A percentile compares a stretch with the other conserved stretches of the same genome.
Conservation (phyloP, 257 asterid species). For the Jaltomata sinuosa region DNA sequence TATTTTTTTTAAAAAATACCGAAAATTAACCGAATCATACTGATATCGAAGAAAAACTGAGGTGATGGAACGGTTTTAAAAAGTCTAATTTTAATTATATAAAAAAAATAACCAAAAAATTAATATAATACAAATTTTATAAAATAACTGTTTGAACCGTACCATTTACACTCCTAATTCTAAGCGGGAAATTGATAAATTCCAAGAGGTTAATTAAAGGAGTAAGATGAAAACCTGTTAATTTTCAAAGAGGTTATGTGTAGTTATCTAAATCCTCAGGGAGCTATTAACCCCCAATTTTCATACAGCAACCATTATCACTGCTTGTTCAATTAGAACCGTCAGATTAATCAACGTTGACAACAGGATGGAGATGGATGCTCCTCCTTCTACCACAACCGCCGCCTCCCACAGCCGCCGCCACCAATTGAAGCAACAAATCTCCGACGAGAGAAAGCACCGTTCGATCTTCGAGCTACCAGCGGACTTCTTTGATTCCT, state of each 20-base stretch:
- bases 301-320: background rate
- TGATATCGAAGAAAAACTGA: too few species aligned
- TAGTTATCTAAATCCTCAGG: background rate
- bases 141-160: too few species aligned
- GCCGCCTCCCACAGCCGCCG: background rate
- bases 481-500: slow-evolving; percentile 53
- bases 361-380: slow-evolving; percentile 5
- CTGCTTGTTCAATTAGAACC: background rate
- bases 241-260: background rate
- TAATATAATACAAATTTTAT: too few species aligned
- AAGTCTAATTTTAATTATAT: too few species aligned
- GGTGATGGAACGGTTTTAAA: too few species aligned
- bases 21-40: too few species aligned
- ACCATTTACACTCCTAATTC: too few species aligned
- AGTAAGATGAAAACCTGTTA: background rate
- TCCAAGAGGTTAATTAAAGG: too few species aligned
- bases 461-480: slow-evolving; percentile 67
- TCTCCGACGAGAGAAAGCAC: slow-evolving; percentile 36
- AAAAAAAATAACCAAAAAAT: too few species aligned
- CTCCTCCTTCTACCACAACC: slow-evolving; percentile 6
- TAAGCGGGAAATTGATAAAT: too few species aligned
- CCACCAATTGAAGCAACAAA: slow-evolving; percentile 11
- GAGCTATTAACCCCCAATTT: too few species aligned
- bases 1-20: too few species aligned
- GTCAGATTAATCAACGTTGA: background rate